Evolutionary conservation across 495 filamentous ascomycete species (phyloP).

Genomic region (Melanomma pulvis-pyrius): DNA sequence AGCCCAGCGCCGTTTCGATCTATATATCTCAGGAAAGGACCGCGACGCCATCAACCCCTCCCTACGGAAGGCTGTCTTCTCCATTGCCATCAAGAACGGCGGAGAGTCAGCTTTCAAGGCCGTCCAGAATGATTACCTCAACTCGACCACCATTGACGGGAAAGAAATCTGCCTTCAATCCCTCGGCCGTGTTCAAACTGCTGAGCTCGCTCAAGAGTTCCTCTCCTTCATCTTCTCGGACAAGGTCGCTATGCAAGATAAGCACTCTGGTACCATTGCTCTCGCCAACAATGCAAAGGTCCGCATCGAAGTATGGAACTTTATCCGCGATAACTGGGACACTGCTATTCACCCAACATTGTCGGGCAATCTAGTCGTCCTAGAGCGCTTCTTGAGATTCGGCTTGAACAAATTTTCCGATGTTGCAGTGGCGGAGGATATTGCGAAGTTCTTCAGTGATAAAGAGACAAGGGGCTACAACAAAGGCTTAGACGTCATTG

Average conservation of each 20-base stretch:
- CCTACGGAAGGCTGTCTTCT: conserved; percentile 78
- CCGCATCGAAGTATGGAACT: conserved; percentile 77
- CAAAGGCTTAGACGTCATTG: conserved; percentile 74
- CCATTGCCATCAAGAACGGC: conserved; percentile 70
- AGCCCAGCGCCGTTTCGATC: conserved; percentile 72
- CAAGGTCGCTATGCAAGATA: conserved; percentile 76
- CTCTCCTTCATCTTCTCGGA: conserved; percentile 80
- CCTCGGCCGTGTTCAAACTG: conserved; percentile 72
- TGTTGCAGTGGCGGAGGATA: conserved; percentile 69
- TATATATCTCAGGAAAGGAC: conserved; percentile 68
- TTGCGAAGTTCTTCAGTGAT: conserved; percentile 76
- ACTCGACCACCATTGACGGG: conserved; percentile 81
- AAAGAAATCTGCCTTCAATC: conserved; percentile 80
- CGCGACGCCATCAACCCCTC: conserved; percentile 74
- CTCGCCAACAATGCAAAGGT: conserved; percentile 71
- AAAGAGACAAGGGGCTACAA: conserved; percentile 83
- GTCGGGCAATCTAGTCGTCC: conserved; percentile 76
- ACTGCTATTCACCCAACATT: conserved; percentile 64
- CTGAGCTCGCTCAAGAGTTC: conserved; percentile 67
- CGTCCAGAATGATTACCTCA: conserved; percentile 79
- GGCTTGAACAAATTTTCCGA: conserved; percentile 77
- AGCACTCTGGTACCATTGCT: conserved; percentile 74
- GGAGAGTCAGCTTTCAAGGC: conserved; percentile 68
- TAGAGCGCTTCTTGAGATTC: conserved; percentile 82
- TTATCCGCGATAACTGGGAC: conserved; percentile 77